Base-by-base conservation (phyloP, 2,329 filamentous ascomycete species). In the Beauveria rudraprayagi region DNA sequence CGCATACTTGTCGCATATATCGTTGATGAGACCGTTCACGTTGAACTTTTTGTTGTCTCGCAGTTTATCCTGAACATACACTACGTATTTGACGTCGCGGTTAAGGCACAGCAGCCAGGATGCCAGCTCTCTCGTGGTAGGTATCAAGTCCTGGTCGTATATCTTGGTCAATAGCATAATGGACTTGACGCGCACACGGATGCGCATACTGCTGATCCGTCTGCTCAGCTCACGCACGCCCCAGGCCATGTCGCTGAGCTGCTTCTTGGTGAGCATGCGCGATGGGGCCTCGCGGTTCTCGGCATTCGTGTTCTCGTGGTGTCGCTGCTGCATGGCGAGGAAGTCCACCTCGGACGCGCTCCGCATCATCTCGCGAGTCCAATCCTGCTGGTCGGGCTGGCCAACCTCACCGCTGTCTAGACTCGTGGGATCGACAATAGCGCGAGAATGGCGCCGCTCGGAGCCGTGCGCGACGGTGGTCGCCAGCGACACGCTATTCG, bases 201-300 rank as follows among this genome's bases (percentile, higher is more conserved):
- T 80, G 62, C 88, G 85, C 71, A 97, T 87, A 73, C 87, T 92
- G 56, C 91, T 90, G 62, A 97, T 77, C 63, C 90, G 88, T 70
- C 96, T 89, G 34, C 90, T 93, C 62, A 99, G 78, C 74, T 97
- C 91, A 53, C 94, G 83, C 62, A 97, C 94, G 28, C 93, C 92
- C 85, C 93, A 92, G 0, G 93, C 92, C 93, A 99, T 97, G 68
- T 97, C 94, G 16, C 89, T 92, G 47, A 99, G 80, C 74, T 99
- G 91, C 72, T 90, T 92, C 78, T 97, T 97, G 1, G 92, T 97
- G 66, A 97, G 80, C 55, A 97, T 83, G n/a, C 93, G 83, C 62
- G 82, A 50, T 19, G 81, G 67, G 9, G 74, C 70, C 28, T 73
- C 70, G 30, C 56, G 34, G 47, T 6, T 9, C 17, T 17, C 56